A percentile compares a stretch with the other conserved stretches of the same genome.
These are phyloP conservation scores for Monascus ruber DNA, from an alignment of 2,329 filamentous ascomycete species.

Conservation along the genomic window DNA sequence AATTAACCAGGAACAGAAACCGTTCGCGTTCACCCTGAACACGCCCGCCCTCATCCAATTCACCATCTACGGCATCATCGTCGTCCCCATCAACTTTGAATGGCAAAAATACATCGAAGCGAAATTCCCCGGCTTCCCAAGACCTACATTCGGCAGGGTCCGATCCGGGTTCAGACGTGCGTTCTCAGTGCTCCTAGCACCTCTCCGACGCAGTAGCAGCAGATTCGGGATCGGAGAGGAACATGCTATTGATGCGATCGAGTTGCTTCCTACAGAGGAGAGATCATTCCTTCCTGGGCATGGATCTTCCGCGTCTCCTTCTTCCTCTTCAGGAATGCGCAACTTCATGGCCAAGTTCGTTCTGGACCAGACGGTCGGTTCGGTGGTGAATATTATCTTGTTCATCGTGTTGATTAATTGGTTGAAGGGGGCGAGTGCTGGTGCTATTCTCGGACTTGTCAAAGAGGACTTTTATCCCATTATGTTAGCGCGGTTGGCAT, in stretches of 20 bases:
- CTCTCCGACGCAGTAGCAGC: neutral
- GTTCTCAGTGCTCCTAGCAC: neutral
- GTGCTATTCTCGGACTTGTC: constrained; percentile 20
- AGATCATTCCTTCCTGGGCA: neutral
- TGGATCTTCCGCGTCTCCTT: constrained; percentile 14
- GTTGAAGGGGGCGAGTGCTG: constrained; percentile 21
- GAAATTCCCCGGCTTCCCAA: constrained; percentile 55
- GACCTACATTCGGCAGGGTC: neutral
- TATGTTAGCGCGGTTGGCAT: constrained; percentile 56
- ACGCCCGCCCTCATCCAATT: constrained; percentile 64
- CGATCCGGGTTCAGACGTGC: neutral
- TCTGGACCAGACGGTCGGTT: constrained; percentile 47
- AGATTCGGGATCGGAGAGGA: neutral
- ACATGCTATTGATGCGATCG: too few relatives aligned
- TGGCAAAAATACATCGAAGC: constrained; percentile 76
- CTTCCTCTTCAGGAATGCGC: constrained; percentile 27
- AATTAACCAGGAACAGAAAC: constrained; percentile 31
- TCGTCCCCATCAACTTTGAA: constrained; percentile 69
- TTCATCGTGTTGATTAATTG: constrained; percentile 46
- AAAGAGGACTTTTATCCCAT: constrained; percentile 53
- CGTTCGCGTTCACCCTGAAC: constrained; percentile 47
- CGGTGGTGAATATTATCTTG: constrained; percentile 44
- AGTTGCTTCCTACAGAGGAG: neutral
- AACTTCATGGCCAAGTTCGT: constrained; percentile 42
- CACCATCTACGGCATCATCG: constrained; percentile 59